A percentile compares a stretch with the other conserved stretches of the same genome.
Evolutionary conservation across 176 grass and related monocot genomes (phyloP).

Genomic region (Typha latifolia): DNA sequence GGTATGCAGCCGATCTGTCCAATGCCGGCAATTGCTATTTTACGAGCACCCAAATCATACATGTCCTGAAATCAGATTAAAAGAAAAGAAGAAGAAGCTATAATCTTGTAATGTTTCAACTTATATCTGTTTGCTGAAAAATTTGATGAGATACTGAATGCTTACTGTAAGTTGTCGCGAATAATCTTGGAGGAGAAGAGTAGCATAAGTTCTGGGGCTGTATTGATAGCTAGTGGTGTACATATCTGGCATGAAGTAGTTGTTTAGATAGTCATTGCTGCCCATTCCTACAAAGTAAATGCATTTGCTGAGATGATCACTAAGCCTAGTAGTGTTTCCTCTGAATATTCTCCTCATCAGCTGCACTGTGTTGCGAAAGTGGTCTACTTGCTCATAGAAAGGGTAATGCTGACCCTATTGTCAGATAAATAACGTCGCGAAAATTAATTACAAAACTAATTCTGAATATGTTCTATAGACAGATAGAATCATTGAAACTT

Average conservation of each 20-base stretch:
- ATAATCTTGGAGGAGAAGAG: constrained; percentile 60
- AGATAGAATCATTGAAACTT: neutral
- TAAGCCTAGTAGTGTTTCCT: constrained; percentile 22
- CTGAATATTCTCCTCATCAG: constrained; percentile 25
- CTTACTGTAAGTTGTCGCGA: constrained; percentile 35
- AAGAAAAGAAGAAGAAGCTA: too few relatives aligned
- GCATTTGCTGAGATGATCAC: constrained; percentile 40
- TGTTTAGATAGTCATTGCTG: constrained; percentile 53
- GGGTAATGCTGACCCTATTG: constrained; percentile 67
- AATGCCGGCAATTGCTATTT: constrained; percentile 55
- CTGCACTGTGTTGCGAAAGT: constrained; percentile 45
- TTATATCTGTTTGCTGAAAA: neutral
- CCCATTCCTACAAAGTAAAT: constrained; percentile 71
- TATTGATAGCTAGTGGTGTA: constrained; percentile 46
- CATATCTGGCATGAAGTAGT: constrained; percentile 46
- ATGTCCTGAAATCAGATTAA: constrained; percentile 13
- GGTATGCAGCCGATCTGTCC: constrained; percentile 89
- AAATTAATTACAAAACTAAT: too few relatives aligned
- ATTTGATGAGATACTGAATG: neutral
- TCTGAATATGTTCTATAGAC: too few relatives aligned
- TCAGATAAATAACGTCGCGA: neutral
- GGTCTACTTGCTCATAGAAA: constrained; percentile 54
- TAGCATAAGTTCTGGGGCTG: constrained; percentile 34
- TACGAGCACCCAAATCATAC: constrained; percentile 57
- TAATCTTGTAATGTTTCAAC: neutral